Percentiles rank a stretch among this genome's conserved stretches.
These are phyloP conservation scores for Kuraishia piskuri DNA, from an alignment of 805 yeast species.

Conservation along the genomic window DNA sequence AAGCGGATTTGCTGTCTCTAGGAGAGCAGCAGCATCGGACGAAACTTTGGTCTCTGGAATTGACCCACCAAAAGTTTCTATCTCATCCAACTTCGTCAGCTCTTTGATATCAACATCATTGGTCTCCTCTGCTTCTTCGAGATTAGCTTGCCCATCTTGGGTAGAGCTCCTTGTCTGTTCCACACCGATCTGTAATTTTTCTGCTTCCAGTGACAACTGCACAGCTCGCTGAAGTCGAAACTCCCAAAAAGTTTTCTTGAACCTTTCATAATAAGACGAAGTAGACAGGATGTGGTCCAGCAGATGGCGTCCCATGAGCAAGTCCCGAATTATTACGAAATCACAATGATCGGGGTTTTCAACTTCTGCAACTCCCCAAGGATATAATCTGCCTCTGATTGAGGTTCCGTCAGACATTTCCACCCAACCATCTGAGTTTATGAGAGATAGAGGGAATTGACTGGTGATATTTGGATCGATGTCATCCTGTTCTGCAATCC, in stretches of 20 bases:
- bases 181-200: neutral
- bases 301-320: conserved; percentile 64
- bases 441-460: conserved; percentile 61
- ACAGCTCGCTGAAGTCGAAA: conserved; percentile 24
- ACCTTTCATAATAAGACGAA: conserved; percentile 68
- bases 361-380: conserved; percentile 83
- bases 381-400: conserved; percentile 70
- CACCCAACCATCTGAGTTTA: conserved; percentile 53
- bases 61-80: neutral
- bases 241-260: conserved; percentile 49
- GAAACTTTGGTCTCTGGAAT: neutral
- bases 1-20: conserved; percentile 10
- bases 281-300: conserved; percentile 72
- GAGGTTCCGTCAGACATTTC: conserved; percentile 32
- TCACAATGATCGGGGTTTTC: conserved; percentile 77
- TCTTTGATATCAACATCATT: conserved; percentile 20
- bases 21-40: conserved; percentile 23
- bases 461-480: conserved; percentile 23
- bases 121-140: neutral
- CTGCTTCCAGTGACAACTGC: conserved; percentile 3
- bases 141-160: neutral
- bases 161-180: neutral
- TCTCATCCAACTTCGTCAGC: conserved; percentile 13
- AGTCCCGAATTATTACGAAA: conserved; percentile 51
- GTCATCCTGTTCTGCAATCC: conserved; percentile 30